Base-by-base conservation (phyloP, 352 stramenopile species). In the Blastocystis hominis region DNA sequence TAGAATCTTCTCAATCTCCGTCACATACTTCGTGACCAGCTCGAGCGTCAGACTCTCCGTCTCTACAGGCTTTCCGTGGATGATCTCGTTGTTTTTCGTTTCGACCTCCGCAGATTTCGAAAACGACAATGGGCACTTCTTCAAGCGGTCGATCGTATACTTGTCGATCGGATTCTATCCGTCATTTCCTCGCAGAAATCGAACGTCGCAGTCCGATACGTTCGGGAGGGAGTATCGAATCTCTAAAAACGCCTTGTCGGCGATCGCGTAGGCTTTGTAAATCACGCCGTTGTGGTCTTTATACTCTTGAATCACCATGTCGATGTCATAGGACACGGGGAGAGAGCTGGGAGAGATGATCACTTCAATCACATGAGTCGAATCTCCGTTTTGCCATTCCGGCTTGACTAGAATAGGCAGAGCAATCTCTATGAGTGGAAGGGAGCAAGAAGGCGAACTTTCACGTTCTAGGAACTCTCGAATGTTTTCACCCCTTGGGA, bases 191-290 rank as follows among this genome's bases (percentile, higher is more conserved):
- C 62, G 13, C 2, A 46, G 42, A 30, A 54, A 50, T 17, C 36
- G n/a, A 10, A 76, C 64, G 9, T 76, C 64, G 17, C 64, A 76
- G 44, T 24, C 4, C 7, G 36, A 38, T 30, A 34, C 42, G 47
- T 76, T 76, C 17, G 64, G 64, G 64, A 76, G 64, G 15, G 64
- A 76, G 38, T 76, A 76, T 30, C 64, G 64, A n/a, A 56, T 76
- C 38, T 76, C 64, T n/a, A 76, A 34, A 24, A 76, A 76, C 9
- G 55, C 42, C 4, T 30, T 17, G 44, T 76, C 64, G 4, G 50
- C 64, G 3, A 76, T 34, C 20, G 64, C 64, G 47, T 76, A 76
- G 36, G 44, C 64, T 24, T 76, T 76, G 38, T 56, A 76, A n/a
- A 76, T 76, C 64, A 76, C 64, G 7, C 64, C 64, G 38, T 76